Base-by-base conservation (phyloP, 139 green algal species). In the Prasinococcaceae sp. region DNA sequence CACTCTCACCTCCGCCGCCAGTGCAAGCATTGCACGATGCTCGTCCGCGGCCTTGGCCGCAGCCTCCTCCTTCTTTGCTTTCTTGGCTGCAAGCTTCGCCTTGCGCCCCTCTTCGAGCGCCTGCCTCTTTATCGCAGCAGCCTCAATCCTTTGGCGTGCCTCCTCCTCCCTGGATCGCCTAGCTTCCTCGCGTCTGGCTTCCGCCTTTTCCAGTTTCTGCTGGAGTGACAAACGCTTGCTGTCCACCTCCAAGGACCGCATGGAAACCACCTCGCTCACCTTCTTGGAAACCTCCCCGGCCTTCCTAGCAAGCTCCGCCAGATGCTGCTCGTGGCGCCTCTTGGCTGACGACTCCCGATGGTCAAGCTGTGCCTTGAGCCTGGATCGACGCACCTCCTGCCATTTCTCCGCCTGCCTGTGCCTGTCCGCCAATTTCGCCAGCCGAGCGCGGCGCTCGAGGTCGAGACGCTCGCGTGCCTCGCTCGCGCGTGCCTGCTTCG, bases 161-260 rank as follows among this genome's bases (percentile, higher is more conserved):
- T 9, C 46, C 46, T 53, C 46, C 30, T 53, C 46, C 9, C 10
- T n/a, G 33, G 12, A 40, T 12, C 33, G 33, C 9, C n/a, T 19
- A 53, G 46, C 46, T 39, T 53, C 30, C 46, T 40, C 10, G 10
- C 46, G 46, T 38, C 46, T 19, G 5, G 30, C 46, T 16, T 53
- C 46, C 10, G 10, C 17, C 9, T 53, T 14, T 16, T 53, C n/a
- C 28, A 53, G 16, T 16, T 53, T 53, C 46, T 53, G 46, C 46
- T 53, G 46, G 10, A 40, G 16, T 16, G 46, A 53, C 46, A 53
- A 16, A 9, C 43, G 43, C 46, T 53, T 53, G 46, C 43, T 53
- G 5, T 53, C 46, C 10, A 9, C 16, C 28, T 9, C n/a, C 46
- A 53, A 9, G 5, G 46, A 39, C 5, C 5, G 14, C 10, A 53